Conservation (phyloP, 306 rosid species). For the Cucurbita pepo region DNA sequence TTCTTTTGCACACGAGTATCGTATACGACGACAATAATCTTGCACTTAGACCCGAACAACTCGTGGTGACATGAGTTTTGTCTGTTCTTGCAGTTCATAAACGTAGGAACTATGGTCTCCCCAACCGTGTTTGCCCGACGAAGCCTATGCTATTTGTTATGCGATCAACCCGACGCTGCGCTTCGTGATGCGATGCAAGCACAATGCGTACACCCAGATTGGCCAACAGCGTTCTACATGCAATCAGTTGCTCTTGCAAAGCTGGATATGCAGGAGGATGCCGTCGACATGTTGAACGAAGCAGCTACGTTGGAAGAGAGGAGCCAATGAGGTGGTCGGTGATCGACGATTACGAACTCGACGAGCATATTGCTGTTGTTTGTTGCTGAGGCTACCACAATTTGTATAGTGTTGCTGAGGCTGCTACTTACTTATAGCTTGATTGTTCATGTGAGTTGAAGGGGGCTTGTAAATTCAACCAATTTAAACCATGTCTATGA, state of each 20-base stretch:
- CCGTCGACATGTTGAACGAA: constrained; percentile 89
- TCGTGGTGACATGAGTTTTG: not conserved
- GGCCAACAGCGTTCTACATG: constrained; percentile 97
- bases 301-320: constrained; percentile 84
- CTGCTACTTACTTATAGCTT: constrained; percentile 15
- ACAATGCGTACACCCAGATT: constrained; percentile 79
- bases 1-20: too few relatives aligned
- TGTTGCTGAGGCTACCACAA: constrained; percentile 39
- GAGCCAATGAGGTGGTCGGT: constrained; percentile 63
- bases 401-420: constrained; percentile 69
- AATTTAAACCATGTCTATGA: too few relatives aligned
- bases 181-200: constrained; percentile 99
- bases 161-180: constrained; percentile 87
- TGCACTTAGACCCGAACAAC: not conserved
- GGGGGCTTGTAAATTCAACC: not conserved
- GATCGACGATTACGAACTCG: constrained; percentile 21
- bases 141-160: constrained; percentile 77
- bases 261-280: constrained; percentile 92
- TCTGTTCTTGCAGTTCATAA: constrained; percentile 50
- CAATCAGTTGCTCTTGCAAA: constrained; percentile 96
- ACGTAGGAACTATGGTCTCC: constrained; percentile 83
- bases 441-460: not conserved
- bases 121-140: constrained; percentile 94
- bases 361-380: not conserved
- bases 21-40: not conserved